phyloP scores from a whole-genome alignment of 495 filamentous ascomycete species.

The Penicillium simplicissimum region DNA sequence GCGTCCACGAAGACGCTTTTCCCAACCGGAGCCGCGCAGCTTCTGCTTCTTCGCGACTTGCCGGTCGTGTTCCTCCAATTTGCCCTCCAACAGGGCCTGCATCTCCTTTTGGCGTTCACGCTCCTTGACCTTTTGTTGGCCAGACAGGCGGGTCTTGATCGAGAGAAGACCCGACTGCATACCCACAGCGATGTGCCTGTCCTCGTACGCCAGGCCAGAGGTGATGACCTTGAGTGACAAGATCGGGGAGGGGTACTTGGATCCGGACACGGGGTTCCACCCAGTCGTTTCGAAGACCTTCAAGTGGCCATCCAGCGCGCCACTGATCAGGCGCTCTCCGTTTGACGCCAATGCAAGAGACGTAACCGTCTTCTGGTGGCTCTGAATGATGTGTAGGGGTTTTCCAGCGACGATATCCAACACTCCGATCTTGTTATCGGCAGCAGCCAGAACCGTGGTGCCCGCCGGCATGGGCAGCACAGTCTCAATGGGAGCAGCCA shows the following conservation, averaged over 20 bases:
- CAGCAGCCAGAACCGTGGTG: conserved; percentile 80
- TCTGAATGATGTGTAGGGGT: conserved; percentile 79
- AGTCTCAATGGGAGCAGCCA: conserved; percentile 79
- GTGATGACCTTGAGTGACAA: conserved; percentile 76
- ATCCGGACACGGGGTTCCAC: conserved; percentile 91
- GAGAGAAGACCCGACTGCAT: conserved; percentile 90
- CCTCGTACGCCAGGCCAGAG: conserved; percentile 64
- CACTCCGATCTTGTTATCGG: conserved; percentile 88
- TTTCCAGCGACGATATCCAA: conserved; percentile 91
- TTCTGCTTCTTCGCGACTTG: conserved; percentile 65
- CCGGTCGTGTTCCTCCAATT: conserved; percentile 66
- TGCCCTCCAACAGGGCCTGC: conserved; percentile 76
- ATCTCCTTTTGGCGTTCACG: conserved; percentile 82
- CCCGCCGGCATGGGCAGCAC: conserved; percentile 83
- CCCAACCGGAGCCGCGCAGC: conserved; percentile 65
- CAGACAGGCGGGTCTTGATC: conserved; percentile 80
- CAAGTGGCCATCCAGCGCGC: conserved; percentile 89
- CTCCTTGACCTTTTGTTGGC: conserved; percentile 76
- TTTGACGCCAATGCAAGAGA: conserved; percentile 76
- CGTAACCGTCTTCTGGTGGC: conserved; percentile 97
- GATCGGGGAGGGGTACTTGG: conserved; percentile 89
- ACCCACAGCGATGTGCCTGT: conserved; percentile 89
- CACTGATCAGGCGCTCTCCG: conserved; percentile 76
- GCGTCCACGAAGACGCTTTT: conserved; percentile 69
- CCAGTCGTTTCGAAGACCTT: conserved; percentile 90